Evolutionary conservation across 2,329 filamentous ascomycete species (phyloP).

Genomic region (Epichloe coenophiala): DNA sequence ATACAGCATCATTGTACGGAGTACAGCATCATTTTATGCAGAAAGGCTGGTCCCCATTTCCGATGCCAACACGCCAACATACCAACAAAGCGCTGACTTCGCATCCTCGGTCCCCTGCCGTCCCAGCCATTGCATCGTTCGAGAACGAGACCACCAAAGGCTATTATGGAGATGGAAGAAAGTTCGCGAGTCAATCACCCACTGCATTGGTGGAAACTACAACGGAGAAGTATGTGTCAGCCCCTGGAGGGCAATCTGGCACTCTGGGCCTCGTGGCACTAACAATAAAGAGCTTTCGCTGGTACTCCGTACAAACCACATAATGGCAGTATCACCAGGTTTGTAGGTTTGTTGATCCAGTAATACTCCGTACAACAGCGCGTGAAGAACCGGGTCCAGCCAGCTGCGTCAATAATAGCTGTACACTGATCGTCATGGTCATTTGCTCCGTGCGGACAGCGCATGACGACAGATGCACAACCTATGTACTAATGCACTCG

Average conservation of each 20-base stretch:
- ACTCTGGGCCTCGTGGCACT: too few species aligned
- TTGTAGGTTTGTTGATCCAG: too few species aligned
- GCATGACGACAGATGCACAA: background rate
- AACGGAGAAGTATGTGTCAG: background rate
- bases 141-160: background rate
- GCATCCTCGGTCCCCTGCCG: background rate
- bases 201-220: background rate
- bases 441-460: too few species aligned
- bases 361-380: too few species aligned
- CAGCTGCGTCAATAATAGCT: background rate
- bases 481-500: background rate
- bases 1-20: background rate
- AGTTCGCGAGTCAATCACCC: background rate
- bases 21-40: background rate
- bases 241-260: too few species aligned
- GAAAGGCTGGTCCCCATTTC: background rate
- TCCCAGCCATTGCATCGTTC: background rate
- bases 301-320: too few species aligned
- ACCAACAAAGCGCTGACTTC: too few species aligned
- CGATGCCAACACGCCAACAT: too few species aligned
- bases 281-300: too few species aligned
- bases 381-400: background rate
- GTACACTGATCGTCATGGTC: background rate
- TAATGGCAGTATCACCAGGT: too few species aligned
- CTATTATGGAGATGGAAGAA: too few species aligned